Evolutionary conservation across 2,329 filamentous ascomycete genomes (phyloP), one percentile per base, ranked within the genome.

Genomic region (Ascocoryne sarcoides): DNA sequence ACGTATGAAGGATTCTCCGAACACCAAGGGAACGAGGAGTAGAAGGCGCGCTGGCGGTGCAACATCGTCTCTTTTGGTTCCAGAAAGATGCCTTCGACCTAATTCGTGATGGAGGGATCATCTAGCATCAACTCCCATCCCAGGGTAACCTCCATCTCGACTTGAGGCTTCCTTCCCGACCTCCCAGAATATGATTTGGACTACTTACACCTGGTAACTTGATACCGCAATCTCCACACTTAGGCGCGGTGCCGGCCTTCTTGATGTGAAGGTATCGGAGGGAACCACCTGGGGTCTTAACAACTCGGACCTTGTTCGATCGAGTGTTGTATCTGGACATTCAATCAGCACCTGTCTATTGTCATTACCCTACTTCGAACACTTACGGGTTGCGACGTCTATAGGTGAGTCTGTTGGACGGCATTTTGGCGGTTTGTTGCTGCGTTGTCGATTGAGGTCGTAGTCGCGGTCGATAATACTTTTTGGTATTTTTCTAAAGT

Each of bases 241-340:
- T 98, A 66, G 92, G 92, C 54, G 89, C 84, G 67, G 88, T 94
- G 61, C 89, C 92, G 69, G 82, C 85, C 87, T 98, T 98, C 85
- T 96, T 96, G 77, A 95, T 89, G 83, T 98, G 90, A 61, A 96
- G 84, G 66, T 95, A 82, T 68, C 92, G 82, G 64, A 95, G 82
- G 68, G 90, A 79, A 68, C 92, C 92, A 69, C 92, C 93, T 58
- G 93, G 92, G 58, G 92, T 98, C 80, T 92, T 92, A 71, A 95
- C 69, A 63, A 93, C 77, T 66, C 92, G 84, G 68, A 92, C 90
- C 72, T 88, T 87, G 84, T 98, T 95, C 69, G 86, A 94, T 67
- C 76, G 76, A 68, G 90, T 96, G 82, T 96, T 96, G 85, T 96
- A 98, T 66, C 86, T 92, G 63, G 20, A 29, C 32, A 32, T 33